A percentile compares a stretch with the other conserved stretches of the same genome.
phyloP scores from a whole-genome alignment of 2,329 filamentous ascomycete genomes.

The Alternaria sp. region DNA sequence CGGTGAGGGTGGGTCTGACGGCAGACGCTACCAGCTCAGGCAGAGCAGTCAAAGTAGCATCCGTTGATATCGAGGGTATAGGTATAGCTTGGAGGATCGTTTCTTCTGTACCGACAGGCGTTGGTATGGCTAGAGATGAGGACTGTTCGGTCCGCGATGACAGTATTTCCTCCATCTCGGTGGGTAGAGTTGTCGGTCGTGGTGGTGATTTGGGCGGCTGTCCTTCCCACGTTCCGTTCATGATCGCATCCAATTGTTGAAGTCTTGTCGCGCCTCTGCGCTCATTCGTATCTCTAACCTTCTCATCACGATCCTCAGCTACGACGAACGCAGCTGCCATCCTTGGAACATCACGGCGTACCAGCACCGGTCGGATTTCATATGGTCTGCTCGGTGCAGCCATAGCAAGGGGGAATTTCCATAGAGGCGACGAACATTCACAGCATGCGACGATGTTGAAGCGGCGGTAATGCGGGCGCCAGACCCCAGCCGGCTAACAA shows the following conservation, averaged over 20 bases:
- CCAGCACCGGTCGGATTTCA: constrained; percentile 13
- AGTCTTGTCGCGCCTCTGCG: not conserved
- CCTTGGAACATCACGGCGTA: not conserved
- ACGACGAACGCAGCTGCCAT: not conserved
- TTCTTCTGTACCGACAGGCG: not conserved
- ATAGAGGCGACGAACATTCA: constrained; percentile 3
- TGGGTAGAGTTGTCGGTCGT: not conserved
- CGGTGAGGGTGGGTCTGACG: not conserved
- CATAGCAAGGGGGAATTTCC: constrained; percentile 5
- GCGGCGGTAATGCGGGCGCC: not conserved
- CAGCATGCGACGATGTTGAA: constrained; percentile 1
- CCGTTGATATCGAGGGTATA: not conserved
- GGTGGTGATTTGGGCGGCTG: not conserved
- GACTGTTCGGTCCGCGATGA: not conserved
- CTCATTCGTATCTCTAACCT: not conserved
- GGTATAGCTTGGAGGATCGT: not conserved
- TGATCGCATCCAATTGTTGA: not conserved
- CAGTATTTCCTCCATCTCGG: not conserved
- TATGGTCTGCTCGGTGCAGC: constrained; percentile 8
- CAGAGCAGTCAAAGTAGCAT: not conserved
- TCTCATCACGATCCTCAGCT: not conserved
- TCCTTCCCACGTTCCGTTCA: not conserved
- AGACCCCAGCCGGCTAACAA: constrained; percentile 2
- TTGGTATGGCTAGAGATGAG: not conserved
- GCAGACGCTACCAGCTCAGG: not conserved